These are phyloP conservation scores for Calonectria crousiana DNA, from an alignment of 2,329 filamentous ascomycete genomes.

Conservation along the genomic window DNA sequence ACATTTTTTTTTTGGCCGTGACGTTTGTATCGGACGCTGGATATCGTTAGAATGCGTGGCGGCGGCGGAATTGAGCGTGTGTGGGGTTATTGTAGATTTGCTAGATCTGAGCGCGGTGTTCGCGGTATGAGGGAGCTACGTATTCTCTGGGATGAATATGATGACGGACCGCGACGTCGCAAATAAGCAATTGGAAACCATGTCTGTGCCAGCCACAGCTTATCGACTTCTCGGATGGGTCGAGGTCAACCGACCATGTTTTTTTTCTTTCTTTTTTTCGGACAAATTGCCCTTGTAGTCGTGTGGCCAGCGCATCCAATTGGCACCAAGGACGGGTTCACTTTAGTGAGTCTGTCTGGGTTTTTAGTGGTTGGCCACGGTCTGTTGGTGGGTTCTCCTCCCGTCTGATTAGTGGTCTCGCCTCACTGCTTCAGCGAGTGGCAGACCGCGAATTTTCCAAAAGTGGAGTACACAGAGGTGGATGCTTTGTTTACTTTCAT, in stretches of 20 bases:
- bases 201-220: background rate
- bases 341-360: background rate
- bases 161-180: background rate
- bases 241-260: background rate
- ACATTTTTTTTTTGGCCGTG: background rate
- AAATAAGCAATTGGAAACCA: background rate
- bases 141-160: background rate
- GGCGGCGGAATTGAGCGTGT: background rate
- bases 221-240: background rate
- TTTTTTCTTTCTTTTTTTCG: no score
- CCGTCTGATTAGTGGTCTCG: constrained; percentile 2
- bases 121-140: background rate
- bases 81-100: background rate
- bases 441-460: background rate
- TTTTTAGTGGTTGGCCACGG: constrained; percentile 21
- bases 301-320: constrained; percentile 10
- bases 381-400: constrained; percentile 5
- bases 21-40: background rate
- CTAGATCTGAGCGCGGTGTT: background rate
- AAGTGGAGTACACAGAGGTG: constrained; percentile 7
- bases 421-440: constrained; percentile 10
- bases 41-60: background rate
- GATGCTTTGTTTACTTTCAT: constrained; percentile 51
- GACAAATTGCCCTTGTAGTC: background rate
- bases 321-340: background rate